A percentile compares a stretch with the other conserved stretches of the same genome.
Conservation (phyloP, 2,329 filamentous ascomycete genomes). For the Cladosporium phlei region DNA sequence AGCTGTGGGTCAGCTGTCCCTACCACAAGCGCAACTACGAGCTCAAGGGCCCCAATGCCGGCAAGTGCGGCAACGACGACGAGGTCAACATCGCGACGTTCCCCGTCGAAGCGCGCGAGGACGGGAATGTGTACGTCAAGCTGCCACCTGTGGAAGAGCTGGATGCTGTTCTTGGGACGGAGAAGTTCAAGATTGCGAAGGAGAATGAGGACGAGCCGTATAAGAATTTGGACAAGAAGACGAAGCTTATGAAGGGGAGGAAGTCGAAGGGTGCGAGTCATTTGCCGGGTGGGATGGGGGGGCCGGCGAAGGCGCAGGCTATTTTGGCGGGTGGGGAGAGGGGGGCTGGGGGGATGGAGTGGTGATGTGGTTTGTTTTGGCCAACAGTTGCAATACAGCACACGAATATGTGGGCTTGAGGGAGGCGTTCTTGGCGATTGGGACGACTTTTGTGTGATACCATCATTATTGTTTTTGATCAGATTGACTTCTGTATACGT, state of each 20-base stretch:
- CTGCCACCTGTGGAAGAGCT: conserved; percentile 76
- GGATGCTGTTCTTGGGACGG: conserved; percentile 71
- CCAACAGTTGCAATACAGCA: no score
- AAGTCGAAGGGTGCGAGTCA: conserved; percentile 46
- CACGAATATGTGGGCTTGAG: no score
- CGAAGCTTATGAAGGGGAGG: conserved; percentile 48
- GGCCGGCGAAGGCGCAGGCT: conserved; percentile 38
- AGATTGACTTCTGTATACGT: no score
- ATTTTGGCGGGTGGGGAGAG: conserved; percentile 46
- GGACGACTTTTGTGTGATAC: no score
- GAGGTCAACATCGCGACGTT: conserved; percentile 79
- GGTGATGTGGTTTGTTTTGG: conserved; percentile 28
- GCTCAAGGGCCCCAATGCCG: conserved; percentile 60
- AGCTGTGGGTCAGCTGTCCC: conserved; percentile 82
- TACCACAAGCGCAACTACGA: conserved; percentile 88
- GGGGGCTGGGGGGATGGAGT: conserved; percentile 41
- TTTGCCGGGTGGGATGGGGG: conserved; percentile 40
- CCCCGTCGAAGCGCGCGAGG: conserved; percentile 65
- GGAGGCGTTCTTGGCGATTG: no score
- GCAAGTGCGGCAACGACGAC: conserved; percentile 69
- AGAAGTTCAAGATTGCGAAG: conserved; percentile 72
- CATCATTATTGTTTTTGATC: no score
- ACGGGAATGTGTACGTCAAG: conserved; percentile 75
- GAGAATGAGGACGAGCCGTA: conserved; percentile 57
- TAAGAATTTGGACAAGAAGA: conserved; percentile 51